Percentiles rank a stretch among this genome's conserved stretches.
Conservation (phyloP, 352 stramenopile genomes). For the Globisporangium nodosum region DNA sequence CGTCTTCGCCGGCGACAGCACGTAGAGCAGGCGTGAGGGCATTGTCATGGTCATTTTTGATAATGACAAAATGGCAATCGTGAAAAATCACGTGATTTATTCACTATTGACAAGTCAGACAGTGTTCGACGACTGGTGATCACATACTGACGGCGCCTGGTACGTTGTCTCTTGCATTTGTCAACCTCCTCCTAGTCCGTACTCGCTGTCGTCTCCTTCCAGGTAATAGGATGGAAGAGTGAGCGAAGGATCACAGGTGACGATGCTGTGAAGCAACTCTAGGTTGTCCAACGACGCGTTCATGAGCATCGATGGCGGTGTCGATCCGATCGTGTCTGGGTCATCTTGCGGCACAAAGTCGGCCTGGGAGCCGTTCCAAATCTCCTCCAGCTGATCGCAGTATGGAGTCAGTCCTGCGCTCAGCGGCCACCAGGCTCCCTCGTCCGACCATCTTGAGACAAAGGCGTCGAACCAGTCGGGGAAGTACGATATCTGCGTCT, state of each 20-base stretch:
- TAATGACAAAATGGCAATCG: not conserved
- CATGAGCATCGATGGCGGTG: not conserved
- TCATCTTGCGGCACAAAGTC: not conserved
- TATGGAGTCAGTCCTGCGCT: not conserved
- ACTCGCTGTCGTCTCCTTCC: not conserved
- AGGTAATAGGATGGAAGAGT: not conserved
- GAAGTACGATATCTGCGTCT: not conserved
- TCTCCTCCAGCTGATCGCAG: not conserved
- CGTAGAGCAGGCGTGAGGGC: conserved; percentile 47
- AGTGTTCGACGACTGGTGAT: too few relatives aligned
- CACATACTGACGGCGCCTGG: too few relatives aligned
- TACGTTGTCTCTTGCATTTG: too few relatives aligned
- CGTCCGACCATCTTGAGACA: not conserved
- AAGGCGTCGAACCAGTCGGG: not conserved
- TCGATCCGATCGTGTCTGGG: not conserved
- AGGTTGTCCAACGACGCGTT: not conserved
- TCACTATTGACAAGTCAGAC: too few relatives aligned
- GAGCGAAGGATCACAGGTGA: not conserved
- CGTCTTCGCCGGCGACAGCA: conserved; percentile 90
- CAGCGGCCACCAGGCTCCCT: not conserved
- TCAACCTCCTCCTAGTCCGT: not conserved
- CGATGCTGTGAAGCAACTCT: not conserved
- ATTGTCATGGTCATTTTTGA: conserved; percentile 5
- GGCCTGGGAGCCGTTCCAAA: not conserved
- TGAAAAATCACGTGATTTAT: not conserved